These are phyloP conservation scores for Porodaedalea pini DNA, from an alignment of 1,284 basidiomycete species.

Conservation along the genomic window DNA sequence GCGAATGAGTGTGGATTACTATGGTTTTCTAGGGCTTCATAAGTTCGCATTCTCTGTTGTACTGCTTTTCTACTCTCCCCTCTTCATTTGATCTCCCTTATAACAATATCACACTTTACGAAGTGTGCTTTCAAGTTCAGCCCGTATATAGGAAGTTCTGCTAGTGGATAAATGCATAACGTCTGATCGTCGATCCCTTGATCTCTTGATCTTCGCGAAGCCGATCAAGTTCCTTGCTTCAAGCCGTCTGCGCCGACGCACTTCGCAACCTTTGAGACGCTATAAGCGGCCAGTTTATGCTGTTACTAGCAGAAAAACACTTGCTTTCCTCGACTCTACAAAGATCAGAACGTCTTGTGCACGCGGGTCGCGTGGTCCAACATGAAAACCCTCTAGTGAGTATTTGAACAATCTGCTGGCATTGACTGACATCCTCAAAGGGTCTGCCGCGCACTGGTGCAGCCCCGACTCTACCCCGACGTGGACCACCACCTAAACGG, in stretches of 20 bases:
- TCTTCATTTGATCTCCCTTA: too few relatives aligned
- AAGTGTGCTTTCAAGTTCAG: too few relatives aligned
- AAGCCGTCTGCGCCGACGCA: background rate
- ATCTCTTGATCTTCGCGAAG: too few relatives aligned
- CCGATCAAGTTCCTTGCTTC: background rate
- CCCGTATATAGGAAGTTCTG: too few relatives aligned
- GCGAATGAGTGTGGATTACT: too few relatives aligned
- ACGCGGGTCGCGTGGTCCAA: background rate
- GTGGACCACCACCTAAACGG: constrained; percentile 52
- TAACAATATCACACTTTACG: too few relatives aligned
- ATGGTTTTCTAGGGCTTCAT: too few relatives aligned
- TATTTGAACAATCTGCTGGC: background rate
- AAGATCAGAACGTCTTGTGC: background rate
- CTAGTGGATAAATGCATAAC: too few relatives aligned
- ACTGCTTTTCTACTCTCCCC: too few relatives aligned
- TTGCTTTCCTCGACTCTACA: background rate
- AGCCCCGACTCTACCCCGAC: constrained; percentile 60
- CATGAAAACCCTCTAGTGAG: constrained; percentile 49
- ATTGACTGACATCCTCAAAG: constrained; percentile 25
- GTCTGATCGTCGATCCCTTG: too few relatives aligned
- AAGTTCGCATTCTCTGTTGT: too few relatives aligned
- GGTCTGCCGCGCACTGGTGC: constrained; percentile 47
- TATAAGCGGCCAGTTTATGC: background rate
- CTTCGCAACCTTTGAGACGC: too few relatives aligned
- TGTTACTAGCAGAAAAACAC: background rate